These are phyloP conservation scores for Centaurea solstitialis DNA, from an alignment of 129 eudicot genomes.

Conservation along the genomic window DNA sequence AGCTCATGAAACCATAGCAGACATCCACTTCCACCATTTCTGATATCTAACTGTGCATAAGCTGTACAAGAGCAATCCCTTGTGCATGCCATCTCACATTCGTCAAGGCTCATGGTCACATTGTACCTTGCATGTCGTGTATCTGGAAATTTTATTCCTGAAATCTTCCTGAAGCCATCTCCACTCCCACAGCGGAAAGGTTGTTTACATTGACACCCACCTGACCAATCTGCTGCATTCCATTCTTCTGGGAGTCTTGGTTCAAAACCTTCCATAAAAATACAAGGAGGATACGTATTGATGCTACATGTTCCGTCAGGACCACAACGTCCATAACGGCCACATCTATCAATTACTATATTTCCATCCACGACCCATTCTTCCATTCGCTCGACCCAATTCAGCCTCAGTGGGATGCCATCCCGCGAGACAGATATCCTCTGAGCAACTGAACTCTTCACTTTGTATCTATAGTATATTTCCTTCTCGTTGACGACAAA, in stretches of 20 bases:
- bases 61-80: slow-evolving; percentile 51
- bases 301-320: slow-evolving; percentile 42
- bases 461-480: slow-evolving; percentile 14
- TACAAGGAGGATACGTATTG: slow-evolving; percentile 26
- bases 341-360: slow-evolving; percentile 19
- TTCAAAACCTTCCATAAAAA: slow-evolving; percentile 42
- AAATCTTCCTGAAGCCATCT: slow-evolving; percentile 34
- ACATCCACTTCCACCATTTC: slow-evolving; percentile 50
- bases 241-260: slow-evolving; percentile 44
- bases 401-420: neutral
- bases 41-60: slow-evolving; percentile 36
- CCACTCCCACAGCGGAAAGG: slow-evolving; percentile 36
- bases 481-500: slow-evolving; percentile 18
- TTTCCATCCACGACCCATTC: slow-evolving; percentile 21
- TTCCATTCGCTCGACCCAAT: slow-evolving; percentile 26
- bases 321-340: slow-evolving; percentile 48
- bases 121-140: slow-evolving; percentile 20
- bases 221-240: slow-evolving; percentile 41
- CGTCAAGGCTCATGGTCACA: slow-evolving; percentile 33
- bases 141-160: slow-evolving; percentile 43
- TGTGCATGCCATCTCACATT: slow-evolving; percentile 46
- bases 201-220: slow-evolving; percentile 41
- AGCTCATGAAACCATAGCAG: slow-evolving; percentile 54
- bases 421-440: slow-evolving; percentile 17
- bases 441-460: slow-evolving; percentile 7